A percentile compares a stretch with the other conserved stretches of the same genome.
phyloP scores from a whole-genome alignment of 768 basidiomycete genomes.

The Suillus subluteus region DNA sequence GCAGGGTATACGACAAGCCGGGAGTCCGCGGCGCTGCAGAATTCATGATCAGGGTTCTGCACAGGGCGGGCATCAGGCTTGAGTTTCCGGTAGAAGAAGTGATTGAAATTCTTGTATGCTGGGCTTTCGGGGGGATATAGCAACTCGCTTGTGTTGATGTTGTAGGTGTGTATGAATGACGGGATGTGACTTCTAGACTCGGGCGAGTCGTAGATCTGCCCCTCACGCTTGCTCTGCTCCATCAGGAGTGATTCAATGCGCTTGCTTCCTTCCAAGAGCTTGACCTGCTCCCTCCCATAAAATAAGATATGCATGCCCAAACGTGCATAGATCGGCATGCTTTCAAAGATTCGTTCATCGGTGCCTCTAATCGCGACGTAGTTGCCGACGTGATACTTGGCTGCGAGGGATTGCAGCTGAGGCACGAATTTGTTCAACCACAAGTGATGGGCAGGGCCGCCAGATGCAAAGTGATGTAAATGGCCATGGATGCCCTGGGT shows the following conservation, averaged over 20 bases:
- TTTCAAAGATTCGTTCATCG: conserved; percentile 63
- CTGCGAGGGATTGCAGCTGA: conserved; percentile 56
- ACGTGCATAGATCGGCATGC: conserved; percentile 73
- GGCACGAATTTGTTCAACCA: conserved; percentile 55
- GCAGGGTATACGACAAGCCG: conserved; percentile 70
- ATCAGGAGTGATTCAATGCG: conserved; percentile 53
- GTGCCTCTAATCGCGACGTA: conserved; percentile 54
- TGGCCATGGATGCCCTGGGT: conserved; percentile 36
- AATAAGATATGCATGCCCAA: conserved; percentile 82
- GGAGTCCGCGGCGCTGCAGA: conserved; percentile 75
- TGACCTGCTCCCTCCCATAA: conserved; percentile 54
- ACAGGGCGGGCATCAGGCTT: conserved; percentile 64
- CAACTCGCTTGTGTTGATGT: conserved; percentile 60
- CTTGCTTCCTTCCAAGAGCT: conserved; percentile 48
- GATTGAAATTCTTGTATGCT: conserved; percentile 73
- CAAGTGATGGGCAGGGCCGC: conserved; percentile 24
- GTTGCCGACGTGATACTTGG: conserved; percentile 60
- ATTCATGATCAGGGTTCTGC: conserved; percentile 47
- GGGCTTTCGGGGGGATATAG: conserved; percentile 56
- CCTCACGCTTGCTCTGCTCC: conserved; percentile 60
- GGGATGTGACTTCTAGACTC: conserved; percentile 55
- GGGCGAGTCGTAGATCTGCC: conserved; percentile 56
- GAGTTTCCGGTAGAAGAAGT: conserved; percentile 72
- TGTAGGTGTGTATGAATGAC: conserved; percentile 59
- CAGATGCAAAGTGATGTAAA: conserved; percentile 27